Evolutionary conservation across 805 yeast species (phyloP).

Genomic region (Starmerella bombicola): DNA sequence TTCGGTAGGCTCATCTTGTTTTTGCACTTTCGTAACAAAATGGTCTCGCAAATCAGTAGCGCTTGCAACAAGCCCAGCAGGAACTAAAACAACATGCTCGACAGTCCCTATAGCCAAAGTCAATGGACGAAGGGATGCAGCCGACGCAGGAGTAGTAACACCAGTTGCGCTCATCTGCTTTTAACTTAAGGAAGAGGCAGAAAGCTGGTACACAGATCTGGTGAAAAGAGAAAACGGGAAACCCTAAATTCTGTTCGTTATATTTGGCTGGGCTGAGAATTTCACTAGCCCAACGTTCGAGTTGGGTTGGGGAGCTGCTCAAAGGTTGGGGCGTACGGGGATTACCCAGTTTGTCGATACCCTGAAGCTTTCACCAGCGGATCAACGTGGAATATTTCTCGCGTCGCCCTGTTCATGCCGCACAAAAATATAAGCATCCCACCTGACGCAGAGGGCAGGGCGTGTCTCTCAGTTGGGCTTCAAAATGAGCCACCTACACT

Average conservation of each 20-base stretch:
- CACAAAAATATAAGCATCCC: no score
- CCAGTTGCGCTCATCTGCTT: constrained; percentile 28
- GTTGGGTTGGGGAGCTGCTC: constrained; percentile 4
- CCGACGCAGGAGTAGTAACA: constrained; percentile 33
- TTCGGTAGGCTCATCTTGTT: constrained; percentile 14
- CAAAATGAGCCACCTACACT: no score
- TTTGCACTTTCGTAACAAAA: constrained; percentile 34
- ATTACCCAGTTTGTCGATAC: constrained; percentile 1
- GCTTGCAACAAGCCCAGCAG: constrained; percentile 63
- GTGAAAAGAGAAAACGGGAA: not conserved
- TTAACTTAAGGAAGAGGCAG: not conserved
- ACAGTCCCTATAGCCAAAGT: constrained; percentile 72
- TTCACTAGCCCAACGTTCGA: constrained; percentile 3
- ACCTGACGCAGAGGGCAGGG: no score
- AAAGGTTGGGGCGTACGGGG: constrained; percentile 2
- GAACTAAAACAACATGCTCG: constrained; percentile 80
- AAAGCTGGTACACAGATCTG: not conserved
- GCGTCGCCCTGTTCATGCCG: no score
- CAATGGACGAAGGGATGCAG: constrained; percentile 61
- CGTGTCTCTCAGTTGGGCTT: no score
- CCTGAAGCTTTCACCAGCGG: no score
- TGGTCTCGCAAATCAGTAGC: constrained; percentile 82
- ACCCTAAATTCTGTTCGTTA: constrained; percentile 1
- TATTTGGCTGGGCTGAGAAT: constrained; percentile 1
- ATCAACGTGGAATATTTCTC: no score